Base-by-base conservation (phyloP, 257 asterid genomes). In the Solanum sejunctum region DNA sequence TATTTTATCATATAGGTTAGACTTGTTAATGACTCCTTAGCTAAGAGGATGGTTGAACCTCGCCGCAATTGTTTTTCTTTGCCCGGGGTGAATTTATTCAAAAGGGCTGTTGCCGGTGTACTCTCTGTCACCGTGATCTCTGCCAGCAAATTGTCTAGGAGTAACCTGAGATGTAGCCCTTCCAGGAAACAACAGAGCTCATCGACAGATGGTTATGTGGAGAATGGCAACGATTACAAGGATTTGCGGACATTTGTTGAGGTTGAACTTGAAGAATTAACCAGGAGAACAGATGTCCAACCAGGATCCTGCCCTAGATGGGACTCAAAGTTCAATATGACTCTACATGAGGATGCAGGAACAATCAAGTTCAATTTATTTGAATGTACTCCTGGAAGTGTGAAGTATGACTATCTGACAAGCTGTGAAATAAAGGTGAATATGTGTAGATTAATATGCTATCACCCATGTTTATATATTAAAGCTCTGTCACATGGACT, bases 31-130 rank as follows among this genome's bases (percentile, higher is more conserved):
- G 99, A 95, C 41, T 93, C 97, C 9, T 55, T 97, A 86, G 92
- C 85, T 84, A 97, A 97, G 89, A 93, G 93, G 87, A 92, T 97
- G 99, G 97, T 97, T 69, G 99, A 94, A 84, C 99, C 99, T 57
- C 93, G 95, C 60, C 96, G 99, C 32, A 97, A 92, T 87, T 95
- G 99, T 91, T 89, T 94, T 67, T 87, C 97, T 88, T 90, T 97
- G 90, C 97, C 99, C 12, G 91, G 95, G 20, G 89, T 86, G 61
- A 97, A 92, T 88, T 88, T 94, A 80, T 89, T 86, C 80, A 97
- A 94, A 92, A 91, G 88, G 85, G 98, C 95, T 67, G 98, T 93
- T 10, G 99, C 95, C 45, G 99, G 98, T 79, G 83, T 90, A 83
- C 85, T 97, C 61, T 87, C 89, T 52, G 96, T 97, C 61, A 91